These are phyloP conservation scores for Myriosclerotinia duriaeana DNA, from an alignment of 2,329 filamentous ascomycete genomes.

Conservation along the genomic window DNA sequence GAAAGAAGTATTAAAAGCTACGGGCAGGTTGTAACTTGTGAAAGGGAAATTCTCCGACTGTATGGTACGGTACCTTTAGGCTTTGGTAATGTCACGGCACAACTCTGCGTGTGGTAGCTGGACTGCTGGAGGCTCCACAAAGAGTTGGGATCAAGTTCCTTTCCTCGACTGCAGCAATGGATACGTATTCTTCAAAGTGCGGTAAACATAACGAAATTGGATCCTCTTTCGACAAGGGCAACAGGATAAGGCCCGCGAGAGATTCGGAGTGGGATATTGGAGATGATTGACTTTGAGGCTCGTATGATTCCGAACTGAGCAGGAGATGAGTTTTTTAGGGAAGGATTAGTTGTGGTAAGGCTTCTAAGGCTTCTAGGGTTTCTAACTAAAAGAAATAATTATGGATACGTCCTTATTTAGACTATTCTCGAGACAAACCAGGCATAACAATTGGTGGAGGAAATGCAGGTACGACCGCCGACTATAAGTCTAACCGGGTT, in stretches of 20 bases:
- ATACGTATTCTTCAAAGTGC: conserved; percentile 4
- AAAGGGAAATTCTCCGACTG: conserved; percentile 8
- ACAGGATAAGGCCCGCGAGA: background rate
- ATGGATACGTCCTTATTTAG: conserved; percentile 17
- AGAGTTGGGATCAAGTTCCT: conserved; percentile 3
- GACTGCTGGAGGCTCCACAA: background rate
- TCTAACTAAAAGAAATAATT: background rate
- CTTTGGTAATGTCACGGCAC: conserved; percentile 18
- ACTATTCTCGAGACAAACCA: background rate
- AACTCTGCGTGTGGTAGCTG: background rate
- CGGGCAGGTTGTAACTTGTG: background rate
- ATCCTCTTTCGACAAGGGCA: conserved; percentile 14
- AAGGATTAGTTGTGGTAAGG: background rate
- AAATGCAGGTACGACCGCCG: conserved; percentile 23
- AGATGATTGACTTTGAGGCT: conserved; percentile 5
- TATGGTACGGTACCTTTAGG: conserved; percentile 2
- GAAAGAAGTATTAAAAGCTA: background rate
- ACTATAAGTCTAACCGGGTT: conserved; percentile 5
- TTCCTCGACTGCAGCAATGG: background rate
- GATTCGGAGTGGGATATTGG: background rate
- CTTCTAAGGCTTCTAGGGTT: background rate
- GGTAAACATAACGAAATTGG: conserved; percentile 10
- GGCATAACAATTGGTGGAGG: conserved; percentile 19
- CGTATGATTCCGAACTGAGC: background rate
- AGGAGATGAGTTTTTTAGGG: background rate